Evolutionary conservation across 2,329 filamentous ascomycete genomes (phyloP).

Genomic region (Parascedosporium putredinis): DNA sequence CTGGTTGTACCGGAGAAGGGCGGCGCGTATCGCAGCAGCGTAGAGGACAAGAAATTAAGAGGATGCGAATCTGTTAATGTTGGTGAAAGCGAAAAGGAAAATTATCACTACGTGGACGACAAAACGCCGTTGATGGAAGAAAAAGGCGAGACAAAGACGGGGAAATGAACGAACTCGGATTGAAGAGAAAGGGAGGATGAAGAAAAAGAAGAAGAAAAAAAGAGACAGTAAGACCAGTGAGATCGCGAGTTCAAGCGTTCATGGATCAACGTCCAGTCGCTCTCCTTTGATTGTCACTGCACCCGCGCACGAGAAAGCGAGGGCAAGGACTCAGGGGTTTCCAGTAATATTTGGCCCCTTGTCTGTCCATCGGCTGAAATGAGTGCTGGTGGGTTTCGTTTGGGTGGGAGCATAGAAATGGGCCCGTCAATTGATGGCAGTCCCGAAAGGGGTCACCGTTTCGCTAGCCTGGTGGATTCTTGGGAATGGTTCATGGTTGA

Average conservation of each 20-base stretch:
- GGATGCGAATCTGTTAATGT: background rate
- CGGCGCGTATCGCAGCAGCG: background rate
- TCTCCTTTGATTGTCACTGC: background rate
- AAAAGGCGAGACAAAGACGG: background rate
- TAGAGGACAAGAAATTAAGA: background rate
- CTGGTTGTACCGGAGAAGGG: background rate
- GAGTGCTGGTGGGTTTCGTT: background rate
- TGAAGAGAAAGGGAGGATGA: background rate
- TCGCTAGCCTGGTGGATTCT: background rate
- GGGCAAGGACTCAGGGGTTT: background rate
- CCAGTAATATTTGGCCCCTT: background rate
- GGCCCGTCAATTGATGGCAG: background rate
- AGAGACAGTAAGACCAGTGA: background rate
- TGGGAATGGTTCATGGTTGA: too few relatives aligned
- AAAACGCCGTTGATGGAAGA: background rate
- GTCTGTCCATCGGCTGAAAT: background rate
- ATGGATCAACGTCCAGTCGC: background rate
- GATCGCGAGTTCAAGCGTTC: constrained; percentile 7
- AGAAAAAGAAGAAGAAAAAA: background rate
- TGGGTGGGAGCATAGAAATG: background rate
- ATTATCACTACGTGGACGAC: background rate
- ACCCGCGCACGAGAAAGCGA: background rate
- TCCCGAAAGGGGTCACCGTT: background rate
- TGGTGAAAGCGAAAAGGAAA: background rate
- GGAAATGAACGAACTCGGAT: background rate